Evolutionary conservation across 805 yeast genomes (phyloP), one percentile per base, ranked within the genome.

Genomic region (Torulaspora quercuum): DNA sequence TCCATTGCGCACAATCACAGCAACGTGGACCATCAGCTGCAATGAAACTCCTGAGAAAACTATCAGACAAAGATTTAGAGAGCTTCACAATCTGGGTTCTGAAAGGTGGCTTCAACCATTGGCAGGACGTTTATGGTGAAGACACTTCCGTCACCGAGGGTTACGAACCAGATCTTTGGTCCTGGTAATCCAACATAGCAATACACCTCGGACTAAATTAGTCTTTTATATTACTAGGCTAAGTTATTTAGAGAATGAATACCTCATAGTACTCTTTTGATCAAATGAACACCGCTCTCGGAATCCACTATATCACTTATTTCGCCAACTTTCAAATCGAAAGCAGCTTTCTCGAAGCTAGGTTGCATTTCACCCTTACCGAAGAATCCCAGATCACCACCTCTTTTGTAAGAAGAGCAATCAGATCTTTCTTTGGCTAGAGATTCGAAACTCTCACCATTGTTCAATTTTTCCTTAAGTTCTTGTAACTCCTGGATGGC

Each of bases 321-420:
- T 56, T 89, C 92, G 13, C 95, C 95, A 13, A 87, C 80, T 46
- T 84, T 76, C 47, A 92, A 67, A 4, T 65, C 79, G 59, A 83
- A 90, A 1, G 95, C 80, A 2, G 92, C 95, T 42, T 79, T 79
- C 62, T 92, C 98, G 55, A 92, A 92, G 41, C 82, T 66, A 22
- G 95, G 95, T 62, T 92, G 97, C 98, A 92, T 92, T 51, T 82
- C 88, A 25, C 96, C 96, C 43, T 72, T 78, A 15, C 83, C 86
- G 56, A 92, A 92, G 55, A 66, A 78, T 0, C 98, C 97, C 51
- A 92, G 69, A 59, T 92, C 98, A 29, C 98, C 98, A 13, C 88
- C 87, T 53, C 84, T 79, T 30, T 82, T 68, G 52, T 83, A 94
- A 7, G 94, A 82, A 11, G 84, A 75, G 61, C 97, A 88, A 58